Evolutionary conservation across 208 protist species (phyloP).

Genomic region (Polymyxa betae): DNA sequence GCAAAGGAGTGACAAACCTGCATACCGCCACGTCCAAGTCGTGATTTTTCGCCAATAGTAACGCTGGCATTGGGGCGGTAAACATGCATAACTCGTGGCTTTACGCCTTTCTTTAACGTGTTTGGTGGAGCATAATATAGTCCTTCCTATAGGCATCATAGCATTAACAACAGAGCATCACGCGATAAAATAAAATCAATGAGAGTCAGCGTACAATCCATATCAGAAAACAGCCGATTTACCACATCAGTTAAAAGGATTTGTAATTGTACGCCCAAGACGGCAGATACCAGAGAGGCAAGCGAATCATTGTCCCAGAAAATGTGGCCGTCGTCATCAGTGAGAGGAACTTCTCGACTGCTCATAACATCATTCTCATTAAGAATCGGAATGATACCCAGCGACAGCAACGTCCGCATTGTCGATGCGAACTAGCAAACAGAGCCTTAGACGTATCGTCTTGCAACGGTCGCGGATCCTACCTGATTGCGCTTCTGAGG

Average conservation of each 20-base stretch:
- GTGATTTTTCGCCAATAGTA: conserved; percentile 20
- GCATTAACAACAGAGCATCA: neutral
- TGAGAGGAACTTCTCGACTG: conserved; percentile 41
- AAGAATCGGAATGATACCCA: conserved; percentile 74
- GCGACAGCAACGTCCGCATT: conserved; percentile 70
- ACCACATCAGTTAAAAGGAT: conserved; percentile 77
- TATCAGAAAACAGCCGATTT: conserved; percentile 69
- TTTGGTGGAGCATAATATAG: neutral
- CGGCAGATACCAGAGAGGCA: conserved; percentile 71
- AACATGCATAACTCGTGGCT: neutral
- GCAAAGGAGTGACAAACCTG: neutral
- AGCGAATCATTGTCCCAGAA: conserved; percentile 76
- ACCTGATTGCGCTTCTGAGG: conserved; percentile 22
- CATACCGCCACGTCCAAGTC: conserved; percentile 65
- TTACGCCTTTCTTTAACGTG: conserved; percentile 29
- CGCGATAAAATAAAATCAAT: neutral
- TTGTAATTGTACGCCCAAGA: conserved; percentile 72
- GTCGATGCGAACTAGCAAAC: conserved; percentile 41
- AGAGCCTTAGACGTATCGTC: neutral
- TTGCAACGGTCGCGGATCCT: neutral
- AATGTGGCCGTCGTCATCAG: neutral
- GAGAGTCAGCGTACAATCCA: conserved; percentile 22
- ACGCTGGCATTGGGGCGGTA: neutral
- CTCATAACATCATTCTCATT: conserved; percentile 80
- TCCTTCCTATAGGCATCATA: neutral